Evolutionary conservation across 2,329 filamentous ascomycete genomes (phyloP), one percentile per base, ranked within the genome.

Genomic region (Penicillium sp.): DNA sequence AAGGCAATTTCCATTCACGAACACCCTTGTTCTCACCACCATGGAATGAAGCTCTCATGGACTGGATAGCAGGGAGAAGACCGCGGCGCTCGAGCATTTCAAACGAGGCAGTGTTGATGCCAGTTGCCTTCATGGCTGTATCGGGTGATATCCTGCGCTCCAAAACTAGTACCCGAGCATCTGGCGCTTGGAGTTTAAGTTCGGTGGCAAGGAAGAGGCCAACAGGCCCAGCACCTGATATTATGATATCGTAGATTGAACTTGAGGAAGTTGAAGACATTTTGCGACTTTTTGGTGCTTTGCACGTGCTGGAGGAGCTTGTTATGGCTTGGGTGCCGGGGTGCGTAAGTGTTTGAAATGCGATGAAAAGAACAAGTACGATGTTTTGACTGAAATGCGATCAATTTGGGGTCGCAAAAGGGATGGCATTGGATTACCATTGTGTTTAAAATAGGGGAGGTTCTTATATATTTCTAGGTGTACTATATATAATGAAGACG

Each of bases 1-100:
- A 58, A 20, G 61, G 49, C 29, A 74, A 48, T 27, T 69, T 61
- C 56, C 61, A 57, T 20, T n/a, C 49, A 20, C 27, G 29, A 4
- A 6, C 20, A 18, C 18, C 20, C 29, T 48, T 33, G 15, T 23
- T 23, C n/a, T 27, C 12, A n/a, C 12, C 27, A 3, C 1, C 2
- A 8, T 22, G 15, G 0, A 44, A 27, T 14, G 49, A 2, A 7
- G 4, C 7, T 5, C 29, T 25, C 23, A 20, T 14, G 6, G 49
- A 40, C 4, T 46, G 49, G 12, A 56, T 29, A 33, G 41, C 31
- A 33, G 41, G 40, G n/a, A 76, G 64, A 6, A 78, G 59, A 2
- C 73, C 75, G 7, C 75, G 73, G 1, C 75, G 73, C 50, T 77
- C 67, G 23, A 78, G 64, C 4, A 65, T 59, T 53, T 77, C 75